Conservation (phyloP, 306 rosid genomes). For the Fragaria ananassa region DNA sequence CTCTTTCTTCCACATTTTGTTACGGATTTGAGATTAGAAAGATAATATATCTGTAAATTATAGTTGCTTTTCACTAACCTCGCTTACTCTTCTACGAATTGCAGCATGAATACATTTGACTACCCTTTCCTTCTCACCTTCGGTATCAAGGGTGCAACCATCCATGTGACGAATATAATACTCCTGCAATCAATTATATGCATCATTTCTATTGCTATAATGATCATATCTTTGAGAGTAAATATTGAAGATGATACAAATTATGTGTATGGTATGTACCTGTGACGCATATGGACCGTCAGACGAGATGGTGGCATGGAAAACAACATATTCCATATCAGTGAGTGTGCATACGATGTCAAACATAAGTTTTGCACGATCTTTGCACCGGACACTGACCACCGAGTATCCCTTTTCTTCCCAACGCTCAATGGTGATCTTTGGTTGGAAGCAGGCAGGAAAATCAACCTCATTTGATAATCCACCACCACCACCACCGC, state of each 20-base stretch:
- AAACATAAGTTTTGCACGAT: constrained; percentile 78
- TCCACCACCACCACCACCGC: constrained; percentile 37
- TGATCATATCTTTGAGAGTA: background rate
- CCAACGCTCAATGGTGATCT: constrained; percentile 65
- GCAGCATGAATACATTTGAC: constrained; percentile 89
- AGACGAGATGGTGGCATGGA: constrained; percentile 74
- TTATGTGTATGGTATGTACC: constrained; percentile 28
- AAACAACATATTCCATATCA: constrained; percentile 83
- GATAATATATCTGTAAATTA: background rate
- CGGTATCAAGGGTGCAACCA: constrained; percentile 85
- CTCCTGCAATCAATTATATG: constrained; percentile 47
- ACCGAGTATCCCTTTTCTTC: constrained; percentile 71
- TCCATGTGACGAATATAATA: constrained; percentile 81
- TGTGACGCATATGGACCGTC: constrained; percentile 78
- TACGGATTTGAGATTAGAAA: too few relatives aligned
- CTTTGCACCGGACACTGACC: constrained; percentile 68
- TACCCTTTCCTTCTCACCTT: constrained; percentile 84
- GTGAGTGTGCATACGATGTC: constrained; percentile 86
- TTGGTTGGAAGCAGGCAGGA: constrained; percentile 53
- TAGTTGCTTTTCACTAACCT: constrained; percentile 42
- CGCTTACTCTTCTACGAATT: constrained; percentile 83
- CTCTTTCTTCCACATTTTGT: background rate
- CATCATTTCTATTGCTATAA: constrained; percentile 10
- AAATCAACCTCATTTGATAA: constrained; percentile 37
- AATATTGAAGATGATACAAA: background rate